A percentile compares a stretch with the other conserved stretches of the same genome.
These are phyloP conservation scores for Pezicula radicicola DNA, from an alignment of 2,329 filamentous ascomycete species.

Conservation along the genomic window DNA sequence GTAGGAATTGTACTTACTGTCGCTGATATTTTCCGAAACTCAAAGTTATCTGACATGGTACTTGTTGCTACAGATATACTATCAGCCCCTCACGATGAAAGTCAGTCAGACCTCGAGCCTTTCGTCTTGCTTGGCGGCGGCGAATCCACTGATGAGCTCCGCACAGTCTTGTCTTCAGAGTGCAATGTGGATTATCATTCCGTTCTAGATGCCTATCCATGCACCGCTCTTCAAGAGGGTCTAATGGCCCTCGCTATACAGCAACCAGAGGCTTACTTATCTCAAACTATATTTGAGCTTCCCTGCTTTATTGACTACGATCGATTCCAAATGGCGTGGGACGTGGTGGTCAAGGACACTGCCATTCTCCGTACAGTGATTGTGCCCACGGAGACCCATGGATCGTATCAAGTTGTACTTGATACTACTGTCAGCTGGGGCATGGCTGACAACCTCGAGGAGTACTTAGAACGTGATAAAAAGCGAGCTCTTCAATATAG, in stretches of 20 bases:
- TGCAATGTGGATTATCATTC: too few species aligned
- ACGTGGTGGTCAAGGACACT: conserved; percentile 13
- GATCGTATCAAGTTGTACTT: conserved; percentile 13
- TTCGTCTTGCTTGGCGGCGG: too few species aligned
- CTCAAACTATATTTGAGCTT: conserved; percentile 16
- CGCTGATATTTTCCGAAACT: too few species aligned
- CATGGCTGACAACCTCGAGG: neutral
- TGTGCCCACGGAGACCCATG: conserved; percentile 7
- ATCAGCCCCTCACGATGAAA: too few species aligned
- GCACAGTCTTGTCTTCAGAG: too few species aligned
- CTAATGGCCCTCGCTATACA: conserved; percentile 32
- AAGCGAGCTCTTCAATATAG: conserved; percentile 2
- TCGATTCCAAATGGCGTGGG: conserved; percentile 23
- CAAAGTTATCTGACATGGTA: too few species aligned
- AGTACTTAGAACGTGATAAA: conserved; percentile 3
- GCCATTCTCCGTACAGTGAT: conserved; percentile 32
- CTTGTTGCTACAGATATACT: too few species aligned
- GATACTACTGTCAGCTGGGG: conserved; percentile 7
- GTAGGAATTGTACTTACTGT: too few species aligned
- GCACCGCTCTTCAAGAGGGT: conserved; percentile 33
- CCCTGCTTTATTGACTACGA: conserved; percentile 12
- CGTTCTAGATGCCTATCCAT: conserved; percentile 32
- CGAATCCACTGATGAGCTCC: too few species aligned
- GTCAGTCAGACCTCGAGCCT: too few species aligned
- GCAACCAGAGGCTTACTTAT: conserved; percentile 31